Base-by-base conservation (phyloP, 1,284 basidiomycete genomes). In the Ceratobasidium papillatum region DNA sequence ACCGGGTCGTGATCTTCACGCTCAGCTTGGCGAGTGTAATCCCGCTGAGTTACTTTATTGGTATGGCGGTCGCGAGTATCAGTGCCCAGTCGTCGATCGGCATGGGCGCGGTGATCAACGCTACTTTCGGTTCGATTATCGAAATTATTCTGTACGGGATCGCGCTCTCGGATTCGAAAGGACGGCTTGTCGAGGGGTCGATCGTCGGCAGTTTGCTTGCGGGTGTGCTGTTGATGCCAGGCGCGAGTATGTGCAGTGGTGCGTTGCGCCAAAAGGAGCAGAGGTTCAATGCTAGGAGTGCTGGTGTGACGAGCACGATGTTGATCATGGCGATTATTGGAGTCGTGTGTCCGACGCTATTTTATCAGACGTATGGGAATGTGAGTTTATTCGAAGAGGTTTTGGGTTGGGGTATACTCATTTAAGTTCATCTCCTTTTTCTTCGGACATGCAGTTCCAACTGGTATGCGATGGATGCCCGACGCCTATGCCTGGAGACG, bases 291-390 rank as follows among this genome's bases (percentile, higher is more conserved):
- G 97, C 98, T 12, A 96, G 95, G 84, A 95, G 93, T 79, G 98
- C 98, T 2, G 95, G 98, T 61, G 98, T 99, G 12, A 99, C 98
- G 0, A 98, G 95, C 80, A 98, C 98, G 83, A 98, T 99, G 95
- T 84, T 99, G 79, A 99, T 99, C 84, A 99, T 99, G 97, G 98
- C 98, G 5, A 96, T 99, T 81, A 98, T 99, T 76, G 98, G 98
- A 17, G 95, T 95, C 1, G 85, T 99, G 73, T 92, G 96, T 0
- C 98, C 98, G 2, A 99, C 98, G 0, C 82, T 99, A 79, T 99
- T 99, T 82, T 99, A 99, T 83, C 96, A 99, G 83, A 97, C 94
- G 19, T 99, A 98, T 82, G 98, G 98, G 58, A 96, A 95, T 78
- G 96, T 97, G 79, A 83, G 95, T 89, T 19, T 27, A 12, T 61